Evolutionary conservation across 139 green algal species (phyloP).

Genomic region (Chlorella sorokiniana): DNA sequence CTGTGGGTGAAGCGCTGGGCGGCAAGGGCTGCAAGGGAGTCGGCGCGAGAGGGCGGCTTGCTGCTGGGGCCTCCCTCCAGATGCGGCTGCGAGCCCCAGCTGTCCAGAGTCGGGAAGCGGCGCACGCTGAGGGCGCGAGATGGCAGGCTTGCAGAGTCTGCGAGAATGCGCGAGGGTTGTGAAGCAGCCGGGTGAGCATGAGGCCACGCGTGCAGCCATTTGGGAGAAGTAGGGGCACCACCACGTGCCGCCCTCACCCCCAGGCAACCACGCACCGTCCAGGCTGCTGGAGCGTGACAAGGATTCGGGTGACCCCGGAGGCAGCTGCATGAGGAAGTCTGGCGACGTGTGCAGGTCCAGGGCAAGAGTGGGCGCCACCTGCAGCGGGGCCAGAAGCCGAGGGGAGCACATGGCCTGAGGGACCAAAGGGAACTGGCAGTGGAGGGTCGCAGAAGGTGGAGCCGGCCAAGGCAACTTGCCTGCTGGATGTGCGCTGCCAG

Average conservation of each 20-base stretch:
- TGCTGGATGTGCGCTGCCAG: not conserved
- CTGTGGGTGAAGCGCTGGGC: slow-evolving; percentile 22
- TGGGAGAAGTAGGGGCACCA: not conserved
- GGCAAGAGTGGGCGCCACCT: slow-evolving; percentile 15
- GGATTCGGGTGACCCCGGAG: not conserved
- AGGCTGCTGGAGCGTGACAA: slow-evolving; percentile 16
- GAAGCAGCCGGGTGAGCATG: not conserved
- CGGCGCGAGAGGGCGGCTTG: slow-evolving; percentile 1
- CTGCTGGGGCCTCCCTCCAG: not conserved
- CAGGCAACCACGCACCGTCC: not conserved
- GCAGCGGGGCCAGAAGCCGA: not conserved
- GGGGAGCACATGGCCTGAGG: not conserved
- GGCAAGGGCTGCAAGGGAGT: slow-evolving; percentile 12
- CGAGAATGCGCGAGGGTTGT: not conserved
- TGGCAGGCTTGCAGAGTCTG: slow-evolving; percentile 7
- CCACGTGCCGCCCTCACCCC: not conserved
- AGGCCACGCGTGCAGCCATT: not conserved
- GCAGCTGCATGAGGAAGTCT: slow-evolving; percentile 42
- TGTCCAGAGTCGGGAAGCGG: slow-evolving; percentile 27
- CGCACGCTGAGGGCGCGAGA: slow-evolving; percentile 23
- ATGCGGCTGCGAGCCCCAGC: slow-evolving; percentile 3
- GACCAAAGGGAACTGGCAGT: not conserved
- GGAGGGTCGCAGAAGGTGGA: not conserved
- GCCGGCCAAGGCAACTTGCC: not conserved
- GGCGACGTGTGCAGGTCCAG: slow-evolving; percentile 44